Evolutionary conservation across 164 flowering plant genomes (phyloP), one percentile per base, ranked within the genome.

Genomic region (Amborella trichopoda): DNA sequence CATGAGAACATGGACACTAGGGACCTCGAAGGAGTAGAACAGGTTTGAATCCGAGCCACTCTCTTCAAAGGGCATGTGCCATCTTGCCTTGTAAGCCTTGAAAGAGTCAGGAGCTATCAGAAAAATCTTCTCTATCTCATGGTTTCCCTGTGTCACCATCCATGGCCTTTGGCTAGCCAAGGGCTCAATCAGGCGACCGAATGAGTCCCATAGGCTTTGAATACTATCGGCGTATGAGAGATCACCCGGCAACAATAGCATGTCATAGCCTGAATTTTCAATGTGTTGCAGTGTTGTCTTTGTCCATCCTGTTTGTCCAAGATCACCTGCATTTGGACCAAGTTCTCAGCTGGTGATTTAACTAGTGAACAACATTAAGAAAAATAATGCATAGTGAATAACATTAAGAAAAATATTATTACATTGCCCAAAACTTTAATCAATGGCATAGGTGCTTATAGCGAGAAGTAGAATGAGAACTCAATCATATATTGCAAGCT

Each of bases 131-230:
- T 88, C 97, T 2, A 80, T 16, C 54, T 84, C 95, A 47, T 88
- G 95, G 72, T 88, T 88, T 14, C 97, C 97, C 52, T 76, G 74
- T 0, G 96, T 78, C 28, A 80, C 86, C 91, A 88, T 88, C 96
- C 96, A 88, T 0, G 96, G 96, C 11, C 93, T 56, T 18, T 59
- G 62, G 74, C 91, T 83, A 0, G 96, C 80, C 4, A 74, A 61
- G 0, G 97, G 87, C 68, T 88, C 81, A 0, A 88, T 78, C 0
- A 88, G 53, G 3, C 74, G 68, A 10, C 97, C 97, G 33, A 82
- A 88, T 0, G 81, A 67, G 64, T 88, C 97, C 97, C 97, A 88
- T 0, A 40, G 28, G 0, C 75, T 66, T 52, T 88, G 93, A 24
- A 3, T 0, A 0, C 13, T 1, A 44, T 88, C 97, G 0, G 95